These are phyloP conservation scores for Candida coleopterorum DNA, from an alignment of 805 yeast species.

Conservation along the genomic window DNA sequence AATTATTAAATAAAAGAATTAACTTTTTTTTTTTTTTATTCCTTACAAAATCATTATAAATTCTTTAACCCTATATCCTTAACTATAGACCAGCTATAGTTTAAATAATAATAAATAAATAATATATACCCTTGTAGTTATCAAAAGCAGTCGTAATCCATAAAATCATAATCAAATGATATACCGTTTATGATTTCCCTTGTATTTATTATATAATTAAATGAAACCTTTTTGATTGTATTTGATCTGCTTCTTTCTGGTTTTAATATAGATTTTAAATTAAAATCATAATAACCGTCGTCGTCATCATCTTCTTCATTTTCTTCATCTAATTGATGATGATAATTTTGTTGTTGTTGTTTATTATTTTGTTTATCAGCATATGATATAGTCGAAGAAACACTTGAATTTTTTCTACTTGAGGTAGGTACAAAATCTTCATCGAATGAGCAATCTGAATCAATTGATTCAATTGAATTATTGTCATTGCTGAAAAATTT, in stretches of 20 bases:
- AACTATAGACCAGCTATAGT: constrained; percentile 9
- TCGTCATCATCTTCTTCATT: background rate
- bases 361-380: background rate
- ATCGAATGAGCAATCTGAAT: constrained; percentile 8
- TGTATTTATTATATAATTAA: constrained; percentile 37
- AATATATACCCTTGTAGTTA: too few species aligned
- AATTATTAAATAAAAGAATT: too few species aligned
- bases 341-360: too few species aligned
- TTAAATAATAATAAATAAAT: too few species aligned
- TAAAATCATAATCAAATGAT: constrained; percentile 38
- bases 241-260: background rate
- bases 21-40: too few species aligned
- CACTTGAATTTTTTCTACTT: constrained; percentile 7
- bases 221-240: constrained; percentile 31
- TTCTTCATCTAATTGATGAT: too few species aligned
- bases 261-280: constrained; percentile 9
- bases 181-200: constrained; percentile 43
- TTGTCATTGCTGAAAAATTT: constrained; percentile 7
- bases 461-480: constrained; percentile 9
- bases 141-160: constrained; percentile 31
- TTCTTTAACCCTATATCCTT: too few species aligned
- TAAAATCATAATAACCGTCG: constrained; percentile 4
- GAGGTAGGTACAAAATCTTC: constrained; percentile 4
- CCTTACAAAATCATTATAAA: too few species aligned
- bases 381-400: constrained; percentile 6